A percentile compares a stretch with the other conserved stretches of the same genome.
phyloP scores from a whole-genome alignment of 331 rosid genomes.

The Spiraea crenata region DNA sequence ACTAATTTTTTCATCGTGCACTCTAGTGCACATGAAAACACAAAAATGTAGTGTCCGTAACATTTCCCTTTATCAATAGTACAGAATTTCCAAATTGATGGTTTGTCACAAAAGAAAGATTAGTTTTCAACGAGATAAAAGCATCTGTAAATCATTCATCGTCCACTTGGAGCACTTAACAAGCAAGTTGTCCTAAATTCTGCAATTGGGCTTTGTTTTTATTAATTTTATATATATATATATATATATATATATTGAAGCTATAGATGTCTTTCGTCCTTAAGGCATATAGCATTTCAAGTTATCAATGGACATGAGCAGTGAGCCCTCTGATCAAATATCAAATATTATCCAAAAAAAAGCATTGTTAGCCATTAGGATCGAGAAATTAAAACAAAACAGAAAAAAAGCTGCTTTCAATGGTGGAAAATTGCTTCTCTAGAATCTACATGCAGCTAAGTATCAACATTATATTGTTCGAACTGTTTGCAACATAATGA shows the following conservation, averaged over 20 bases:
- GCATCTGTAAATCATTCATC: not conserved
- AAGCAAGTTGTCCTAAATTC: slow-evolving; percentile 9
- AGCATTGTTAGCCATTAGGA: not conserved
- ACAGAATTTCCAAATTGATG: too few relatives aligned
- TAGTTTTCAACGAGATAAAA: not conserved
- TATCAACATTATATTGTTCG: slow-evolving; percentile 13
- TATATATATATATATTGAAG: not conserved
- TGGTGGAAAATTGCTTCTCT: slow-evolving; percentile 30
- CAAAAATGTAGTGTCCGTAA: too few relatives aligned
- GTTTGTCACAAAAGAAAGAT: too few relatives aligned
- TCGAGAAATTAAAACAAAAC: not conserved
- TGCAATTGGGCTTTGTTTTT: not conserved
- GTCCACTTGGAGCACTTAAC: not conserved
- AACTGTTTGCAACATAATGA: slow-evolving; percentile 14
- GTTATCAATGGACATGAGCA: not conserved
- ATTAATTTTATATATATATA: not conserved
- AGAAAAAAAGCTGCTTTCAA: slow-evolving; percentile 12
- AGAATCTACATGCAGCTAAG: slow-evolving; percentile 20
- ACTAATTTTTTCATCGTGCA: too few relatives aligned
- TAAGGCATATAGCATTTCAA: not conserved
- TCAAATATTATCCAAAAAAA: slow-evolving; percentile 5
- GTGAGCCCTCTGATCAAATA: not conserved
- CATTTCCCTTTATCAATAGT: too few relatives aligned
- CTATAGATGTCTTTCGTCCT: not conserved
- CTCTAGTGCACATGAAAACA: too few relatives aligned